Base-by-base conservation (phyloP, 169 alveolate species). In the Plasmodium yoelii region DNA sequence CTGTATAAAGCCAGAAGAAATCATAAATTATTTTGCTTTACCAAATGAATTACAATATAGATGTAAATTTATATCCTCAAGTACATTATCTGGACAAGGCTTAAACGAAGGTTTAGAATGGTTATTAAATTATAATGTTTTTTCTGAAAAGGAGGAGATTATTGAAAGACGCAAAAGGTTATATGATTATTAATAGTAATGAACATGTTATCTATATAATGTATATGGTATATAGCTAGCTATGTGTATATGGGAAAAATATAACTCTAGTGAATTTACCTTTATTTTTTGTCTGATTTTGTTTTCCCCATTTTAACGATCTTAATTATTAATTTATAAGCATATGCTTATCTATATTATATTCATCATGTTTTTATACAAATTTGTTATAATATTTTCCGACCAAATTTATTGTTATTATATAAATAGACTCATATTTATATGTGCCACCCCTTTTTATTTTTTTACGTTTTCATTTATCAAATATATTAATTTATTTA, bases 41-140 rank as follows among this genome's bases (percentile, higher is more conserved):
- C 91, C 91, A 59, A 70, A 84, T 26, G 91, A 84, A 34, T 69
- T 84, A 51, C 57, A 22, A 46, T 69, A 9, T 28, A 55, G 91
- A 51, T 84, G 87, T 70, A 84, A 69, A 69, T 84, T 84, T 73
- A 22, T 84, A 44, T 15, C 87, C 0, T 84, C 87, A 56, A 84
- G 91, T 34, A 84, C 91, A 22, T 60, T 84, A 46, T 84, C 91
- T 9, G 91, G 91, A 0, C 56, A 69, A 39, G 91, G 91, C 12
- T 49, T 84, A 42, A 84, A 56, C 24, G 91, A 84, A 51, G 91
- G 91, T n/a, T 57, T 84, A 84, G 84, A 70, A 44, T 84, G 91
- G 91, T 46, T 84, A 18, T 44, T 84, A 51, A 44, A 47, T 72
- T 28, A 59, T 19, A 56, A 84, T 53, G 59, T 84, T 24, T 70